A percentile compares a stretch with the other conserved stretches of the same genome.
These are phyloP conservation scores for Fraxinus sp. DNA, from an alignment of 305 asterid species.

Conservation along the genomic window DNA sequence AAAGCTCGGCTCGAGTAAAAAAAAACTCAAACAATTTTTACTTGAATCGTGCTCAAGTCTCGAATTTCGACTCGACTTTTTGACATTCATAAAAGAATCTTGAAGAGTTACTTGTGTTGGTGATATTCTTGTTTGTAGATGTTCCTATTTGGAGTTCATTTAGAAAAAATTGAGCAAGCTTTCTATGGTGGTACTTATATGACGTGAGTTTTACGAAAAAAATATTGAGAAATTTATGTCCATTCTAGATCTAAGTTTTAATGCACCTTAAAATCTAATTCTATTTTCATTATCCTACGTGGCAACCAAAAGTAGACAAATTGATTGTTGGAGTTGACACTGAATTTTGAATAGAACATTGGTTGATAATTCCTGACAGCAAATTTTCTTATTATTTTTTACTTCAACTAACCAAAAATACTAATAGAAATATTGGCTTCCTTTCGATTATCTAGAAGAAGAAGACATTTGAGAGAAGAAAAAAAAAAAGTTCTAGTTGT, in stretches of 20 bases:
- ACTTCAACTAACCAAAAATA: neutral
- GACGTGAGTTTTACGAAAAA: neutral
- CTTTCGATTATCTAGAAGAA: neutral
- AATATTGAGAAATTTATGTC: neutral
- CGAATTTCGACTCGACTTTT: too few species aligned
- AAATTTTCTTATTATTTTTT: neutral
- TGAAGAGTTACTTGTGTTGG: neutral
- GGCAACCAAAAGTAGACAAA: neutral
- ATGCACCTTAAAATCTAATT: too few species aligned
- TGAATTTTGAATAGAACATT: neutral
- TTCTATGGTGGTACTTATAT: neutral
- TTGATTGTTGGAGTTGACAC: neutral
- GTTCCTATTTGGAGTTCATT: neutral
- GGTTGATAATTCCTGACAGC: neutral
- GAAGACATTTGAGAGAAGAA: neutral
- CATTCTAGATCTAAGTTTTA: neutral
- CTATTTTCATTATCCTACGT: neutral
- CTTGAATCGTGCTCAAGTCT: too few species aligned
- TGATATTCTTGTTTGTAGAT: neutral
- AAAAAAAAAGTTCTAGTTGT: constrained; percentile 19
- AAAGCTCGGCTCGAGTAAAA: too few species aligned
- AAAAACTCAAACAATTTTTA: too few species aligned
- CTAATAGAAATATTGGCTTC: neutral
- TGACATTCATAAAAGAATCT: neutral
- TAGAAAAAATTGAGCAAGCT: too few species aligned